These are phyloP conservation scores for Microdochium nivale DNA, from an alignment of 2,329 filamentous ascomycete genomes.

Conservation along the genomic window DNA sequence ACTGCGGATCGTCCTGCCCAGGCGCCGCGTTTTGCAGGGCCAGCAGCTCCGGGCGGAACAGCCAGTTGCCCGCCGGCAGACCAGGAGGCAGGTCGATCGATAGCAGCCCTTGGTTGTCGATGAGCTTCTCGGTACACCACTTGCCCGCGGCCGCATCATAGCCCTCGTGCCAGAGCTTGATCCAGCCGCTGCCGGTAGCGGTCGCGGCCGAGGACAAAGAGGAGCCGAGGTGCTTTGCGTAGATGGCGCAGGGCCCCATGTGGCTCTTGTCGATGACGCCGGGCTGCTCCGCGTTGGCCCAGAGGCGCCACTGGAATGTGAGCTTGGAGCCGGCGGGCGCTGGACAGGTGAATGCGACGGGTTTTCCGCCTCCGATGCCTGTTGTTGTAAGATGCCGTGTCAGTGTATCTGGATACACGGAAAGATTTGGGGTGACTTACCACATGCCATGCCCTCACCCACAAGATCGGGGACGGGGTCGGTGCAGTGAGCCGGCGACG, in stretches of 20 bases:
- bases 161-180: slow-evolving; percentile 67
- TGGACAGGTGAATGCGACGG: slow-evolving; percentile 40
- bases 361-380: slow-evolving; percentile 33
- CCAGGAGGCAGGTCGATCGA: slow-evolving; percentile 52
- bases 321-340: slow-evolving; percentile 44
- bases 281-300: slow-evolving; percentile 43
- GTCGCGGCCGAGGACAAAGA: slow-evolving; percentile 35
- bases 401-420: too few species aligned
- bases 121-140: slow-evolving; percentile 67
- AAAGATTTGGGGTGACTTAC: too few species aligned
- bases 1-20: slow-evolving; percentile 58
- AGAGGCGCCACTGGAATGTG: slow-evolving; percentile 59
- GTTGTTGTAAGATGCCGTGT: slow-evolving; percentile 10
- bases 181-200: slow-evolving; percentile 61
- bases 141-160: slow-evolving; percentile 45
- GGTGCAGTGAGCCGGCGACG: slow-evolving; percentile 40
- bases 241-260: slow-evolving; percentile 64
- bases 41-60: slow-evolving; percentile 62
- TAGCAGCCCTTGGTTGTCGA: slow-evolving; percentile 53
- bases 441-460: slow-evolving; percentile 62
- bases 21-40: slow-evolving; percentile 57
- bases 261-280: slow-evolving; percentile 49
- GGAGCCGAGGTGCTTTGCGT: slow-evolving; percentile 60
- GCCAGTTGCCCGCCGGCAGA: slow-evolving; percentile 58
- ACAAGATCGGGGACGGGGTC: slow-evolving; percentile 47